phyloP scores from a whole-genome alignment of 2,329 filamentous ascomycete species.

The Arthrocladium fulminans region DNA sequence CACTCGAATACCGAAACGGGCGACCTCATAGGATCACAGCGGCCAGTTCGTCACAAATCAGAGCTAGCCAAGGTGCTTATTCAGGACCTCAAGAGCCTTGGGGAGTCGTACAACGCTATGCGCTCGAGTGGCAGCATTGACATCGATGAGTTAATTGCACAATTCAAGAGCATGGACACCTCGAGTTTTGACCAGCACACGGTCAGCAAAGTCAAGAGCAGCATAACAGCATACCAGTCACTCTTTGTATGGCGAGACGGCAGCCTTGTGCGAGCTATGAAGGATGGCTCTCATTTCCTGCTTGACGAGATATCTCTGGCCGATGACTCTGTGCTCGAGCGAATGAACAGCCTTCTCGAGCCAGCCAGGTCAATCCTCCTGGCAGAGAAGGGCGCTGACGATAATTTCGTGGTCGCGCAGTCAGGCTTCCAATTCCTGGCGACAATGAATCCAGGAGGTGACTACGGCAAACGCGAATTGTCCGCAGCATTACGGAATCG shows the following conservation, averaged over 20 bases:
- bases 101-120: neutral
- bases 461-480: constrained; percentile 95
- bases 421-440: constrained; percentile 90
- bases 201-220: constrained; percentile 35
- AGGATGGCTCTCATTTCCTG: constrained; percentile 77
- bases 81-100: constrained; percentile 47
- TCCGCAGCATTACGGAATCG: constrained; percentile 91
- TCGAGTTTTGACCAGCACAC: constrained; percentile 40
- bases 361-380: constrained; percentile 75
- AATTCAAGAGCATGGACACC: constrained; percentile 16
- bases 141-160: constrained; percentile 18
- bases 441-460: constrained; percentile 98
- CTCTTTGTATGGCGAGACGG: constrained; percentile 97
- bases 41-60: constrained; percentile 78
- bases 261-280: constrained; percentile 89
- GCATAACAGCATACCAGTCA: constrained; percentile 61
- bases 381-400: constrained; percentile 82
- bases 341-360: constrained; percentile 93
- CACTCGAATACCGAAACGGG: constrained; percentile 98
- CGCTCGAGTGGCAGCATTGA: constrained; percentile 32
- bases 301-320: constrained; percentile 96
- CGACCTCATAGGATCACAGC: constrained; percentile 89
- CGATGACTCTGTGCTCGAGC: constrained; percentile 92
- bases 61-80: constrained; percentile 59
- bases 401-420: constrained; percentile 67